Conservation (phyloP, 345 rosid species). For the Gossypium mustelinum region DNA sequence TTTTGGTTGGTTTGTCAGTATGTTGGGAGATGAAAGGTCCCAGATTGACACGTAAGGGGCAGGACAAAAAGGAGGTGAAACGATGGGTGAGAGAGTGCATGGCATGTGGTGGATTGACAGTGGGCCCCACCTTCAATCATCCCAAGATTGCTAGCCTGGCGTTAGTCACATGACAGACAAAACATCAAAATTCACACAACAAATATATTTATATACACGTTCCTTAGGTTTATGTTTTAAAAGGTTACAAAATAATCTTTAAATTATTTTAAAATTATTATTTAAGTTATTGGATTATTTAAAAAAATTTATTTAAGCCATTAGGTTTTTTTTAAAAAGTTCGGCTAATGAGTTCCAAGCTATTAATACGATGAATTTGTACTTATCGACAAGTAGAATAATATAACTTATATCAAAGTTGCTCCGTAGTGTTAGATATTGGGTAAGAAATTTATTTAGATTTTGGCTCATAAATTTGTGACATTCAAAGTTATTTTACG, state of each 20-base stretch:
- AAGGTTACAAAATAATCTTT: accelerated
- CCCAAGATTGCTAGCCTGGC: conserved; percentile 56
- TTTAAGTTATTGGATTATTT: accelerated
- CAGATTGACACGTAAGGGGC: conserved; percentile 9
- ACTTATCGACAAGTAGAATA: accelerated
- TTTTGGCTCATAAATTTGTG: accelerated
- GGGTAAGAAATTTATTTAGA: no score
- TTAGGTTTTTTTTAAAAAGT: accelerated
- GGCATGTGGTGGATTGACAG: conserved; percentile 48
- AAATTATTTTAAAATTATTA: no score
- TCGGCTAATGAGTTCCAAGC: accelerated
- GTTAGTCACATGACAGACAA: conserved; percentile 48
- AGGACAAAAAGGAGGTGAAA: conserved; percentile 13
- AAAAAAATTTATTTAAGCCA: accelerated
- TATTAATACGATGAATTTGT: accelerated
- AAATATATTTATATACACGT: no score
- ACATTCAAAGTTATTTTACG: no score
- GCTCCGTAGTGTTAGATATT: no score
- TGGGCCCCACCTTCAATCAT: conserved; percentile 55
- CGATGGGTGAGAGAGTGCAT: conserved; percentile 22
- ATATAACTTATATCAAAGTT: no score
- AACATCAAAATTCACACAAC: background rate
- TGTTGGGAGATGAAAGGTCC: background rate
- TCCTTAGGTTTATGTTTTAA: no score
- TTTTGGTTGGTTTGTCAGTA: background rate